These are phyloP conservation scores for Claviceps sp. DNA, from an alignment of 2,329 filamentous ascomycete genomes.

Conservation along the genomic window DNA sequence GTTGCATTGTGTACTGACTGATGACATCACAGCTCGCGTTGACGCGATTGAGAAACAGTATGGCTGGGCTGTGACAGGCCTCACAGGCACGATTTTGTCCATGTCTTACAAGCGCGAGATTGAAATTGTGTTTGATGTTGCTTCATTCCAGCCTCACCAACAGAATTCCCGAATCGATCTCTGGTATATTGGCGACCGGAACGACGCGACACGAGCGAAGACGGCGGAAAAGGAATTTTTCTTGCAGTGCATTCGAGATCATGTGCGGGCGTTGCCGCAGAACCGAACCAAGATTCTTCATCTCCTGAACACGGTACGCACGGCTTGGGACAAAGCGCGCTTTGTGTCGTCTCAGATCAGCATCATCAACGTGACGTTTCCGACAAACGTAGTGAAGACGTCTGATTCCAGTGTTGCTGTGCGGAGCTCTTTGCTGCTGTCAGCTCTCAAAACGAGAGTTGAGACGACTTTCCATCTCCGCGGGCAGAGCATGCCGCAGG, in stretches of 20 bases:
- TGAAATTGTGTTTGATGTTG: conserved; percentile 57
- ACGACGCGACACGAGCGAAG: conserved; percentile 38
- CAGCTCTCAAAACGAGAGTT: conserved; percentile 54
- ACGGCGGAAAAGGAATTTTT: conserved; percentile 63
- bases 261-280: conserved; percentile 49
- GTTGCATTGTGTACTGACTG: conserved; percentile 21
- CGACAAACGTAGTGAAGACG: conserved; percentile 48
- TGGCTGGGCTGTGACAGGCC: conserved; percentile 60
- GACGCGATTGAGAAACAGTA: conserved; percentile 50
- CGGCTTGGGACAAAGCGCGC: conserved; percentile 52
- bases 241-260: conserved; percentile 56
- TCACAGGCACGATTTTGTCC: conserved; percentile 49
- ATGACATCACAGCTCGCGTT: conserved; percentile 40
- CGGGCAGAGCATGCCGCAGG: conserved; percentile 29
- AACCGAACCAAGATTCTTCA: conserved; percentile 39
- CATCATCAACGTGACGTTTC: conserved; percentile 48
- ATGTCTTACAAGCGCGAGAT: conserved; percentile 62
- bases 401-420: conserved; percentile 53
- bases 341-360: conserved; percentile 46
- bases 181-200: conserved; percentile 51
- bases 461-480: conserved; percentile 46
- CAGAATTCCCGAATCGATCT: conserved; percentile 49
- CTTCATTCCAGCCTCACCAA: conserved; percentile 38
- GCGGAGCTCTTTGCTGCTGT: conserved; percentile 48
- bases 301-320: conserved; percentile 46